Evolutionary conservation across 257 asterid genomes (phyloP).

Genomic region (Nicotiana obtusifolia): DNA sequence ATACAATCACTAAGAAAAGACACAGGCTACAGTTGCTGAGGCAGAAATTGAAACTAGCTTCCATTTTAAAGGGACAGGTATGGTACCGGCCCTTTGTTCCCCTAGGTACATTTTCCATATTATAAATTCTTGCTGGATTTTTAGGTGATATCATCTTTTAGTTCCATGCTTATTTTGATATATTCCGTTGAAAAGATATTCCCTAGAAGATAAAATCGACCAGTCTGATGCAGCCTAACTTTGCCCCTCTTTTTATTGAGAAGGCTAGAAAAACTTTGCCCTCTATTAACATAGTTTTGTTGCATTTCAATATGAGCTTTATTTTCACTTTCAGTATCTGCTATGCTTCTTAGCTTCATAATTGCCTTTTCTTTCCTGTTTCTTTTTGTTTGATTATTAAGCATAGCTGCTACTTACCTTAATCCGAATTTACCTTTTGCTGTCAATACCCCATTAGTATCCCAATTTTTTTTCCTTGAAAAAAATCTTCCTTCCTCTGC

Average conservation of each 20-base stretch:
- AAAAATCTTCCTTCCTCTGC: not conserved
- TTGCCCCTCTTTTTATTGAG: no score
- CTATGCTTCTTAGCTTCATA: not conserved
- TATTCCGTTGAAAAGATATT: not conserved
- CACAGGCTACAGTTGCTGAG: conserved; percentile 87
- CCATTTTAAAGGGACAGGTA: conserved; percentile 87
- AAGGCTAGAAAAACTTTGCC: not conserved
- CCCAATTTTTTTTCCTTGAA: not conserved
- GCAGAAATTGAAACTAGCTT: conserved; percentile 88
- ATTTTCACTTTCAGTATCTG: not conserved
- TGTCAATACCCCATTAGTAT: not conserved
- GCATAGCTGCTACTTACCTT: not conserved
- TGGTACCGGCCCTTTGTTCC: conserved; percentile 25
- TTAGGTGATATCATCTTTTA: not conserved
- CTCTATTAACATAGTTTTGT: not conserved
- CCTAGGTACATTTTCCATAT: not conserved
- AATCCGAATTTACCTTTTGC: not conserved
- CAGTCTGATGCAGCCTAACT: not conserved
- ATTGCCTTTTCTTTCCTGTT: not conserved
- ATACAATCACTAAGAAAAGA: conserved; percentile 77
- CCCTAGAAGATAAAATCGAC: not conserved
- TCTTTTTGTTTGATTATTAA: not conserved
- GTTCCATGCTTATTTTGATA: not conserved
- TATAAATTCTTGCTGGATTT: not conserved
- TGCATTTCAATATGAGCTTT: no score